These are phyloP conservation scores for Trametes cingulata DNA, from an alignment of 768 basidiomycete species.

Conservation along the genomic window DNA sequence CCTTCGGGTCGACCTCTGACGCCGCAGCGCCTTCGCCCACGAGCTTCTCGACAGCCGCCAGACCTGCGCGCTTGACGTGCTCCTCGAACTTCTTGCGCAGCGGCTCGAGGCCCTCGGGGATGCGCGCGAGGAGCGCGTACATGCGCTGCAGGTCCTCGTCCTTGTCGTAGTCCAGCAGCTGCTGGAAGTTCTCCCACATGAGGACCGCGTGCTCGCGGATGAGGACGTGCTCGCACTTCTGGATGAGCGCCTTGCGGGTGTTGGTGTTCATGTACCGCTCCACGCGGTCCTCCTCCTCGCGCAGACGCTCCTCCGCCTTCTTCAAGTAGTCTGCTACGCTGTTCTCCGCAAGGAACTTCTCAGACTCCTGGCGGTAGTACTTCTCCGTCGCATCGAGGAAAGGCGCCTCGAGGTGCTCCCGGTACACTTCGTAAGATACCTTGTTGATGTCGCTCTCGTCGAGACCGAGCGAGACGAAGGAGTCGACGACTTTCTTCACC, in stretches of 20 bases:
- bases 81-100: slow-evolving; percentile 91
- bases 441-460: slow-evolving; percentile 93
- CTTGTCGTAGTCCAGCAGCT: slow-evolving; percentile 87
- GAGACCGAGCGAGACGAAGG: slow-evolving; percentile 91
- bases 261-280: slow-evolving; percentile 90
- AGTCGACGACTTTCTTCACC: slow-evolving; percentile 93
- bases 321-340: slow-evolving; percentile 93
- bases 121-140: slow-evolving; percentile 90
- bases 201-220: slow-evolving; percentile 81
- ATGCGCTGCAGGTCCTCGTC: slow-evolving; percentile 94
- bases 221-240: slow-evolving; percentile 88
- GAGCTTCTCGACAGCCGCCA: slow-evolving; percentile 76
- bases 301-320: slow-evolving; percentile 89
- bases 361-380: slow-evolving; percentile 91
- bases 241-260: slow-evolving; percentile 79
- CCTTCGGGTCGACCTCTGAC: slow-evolving; percentile 77
- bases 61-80: slow-evolving; percentile 90
- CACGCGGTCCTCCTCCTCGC: slow-evolving; percentile 94
- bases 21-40: slow-evolving; percentile 59
- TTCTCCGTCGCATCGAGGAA: slow-evolving; percentile 88
- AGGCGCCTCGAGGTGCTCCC: slow-evolving; percentile 83
- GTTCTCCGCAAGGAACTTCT: slow-evolving; percentile 85
- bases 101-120: slow-evolving; percentile 88
- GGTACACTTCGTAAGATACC: slow-evolving; percentile 91
- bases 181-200: slow-evolving; percentile 94